These are phyloP conservation scores for Calendula officinalis DNA, from an alignment of 129 eudicot genomes.

Conservation along the genomic window DNA sequence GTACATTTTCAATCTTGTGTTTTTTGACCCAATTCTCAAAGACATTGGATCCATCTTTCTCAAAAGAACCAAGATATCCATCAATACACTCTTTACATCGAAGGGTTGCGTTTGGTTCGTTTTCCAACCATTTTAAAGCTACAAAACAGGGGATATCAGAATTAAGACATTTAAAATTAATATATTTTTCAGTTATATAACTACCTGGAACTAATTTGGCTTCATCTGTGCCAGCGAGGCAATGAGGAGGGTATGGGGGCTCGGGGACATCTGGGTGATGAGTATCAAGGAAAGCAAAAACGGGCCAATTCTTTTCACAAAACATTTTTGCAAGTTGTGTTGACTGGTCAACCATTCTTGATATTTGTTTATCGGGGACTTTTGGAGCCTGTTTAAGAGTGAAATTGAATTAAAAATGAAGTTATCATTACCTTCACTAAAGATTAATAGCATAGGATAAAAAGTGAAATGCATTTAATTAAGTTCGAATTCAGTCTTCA, in stretches of 20 bases:
- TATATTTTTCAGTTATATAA: background rate
- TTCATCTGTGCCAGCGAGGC: slow-evolving; percentile 81
- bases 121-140: slow-evolving; percentile 80
- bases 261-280: slow-evolving; percentile 88
- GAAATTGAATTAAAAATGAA: slow-evolving; percentile 12
- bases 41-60: slow-evolving; percentile 77
- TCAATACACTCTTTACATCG: slow-evolving; percentile 85
- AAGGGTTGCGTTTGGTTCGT: slow-evolving; percentile 67
- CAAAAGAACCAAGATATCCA: slow-evolving; percentile 80
- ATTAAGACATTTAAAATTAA: slow-evolving; percentile 13
- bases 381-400: slow-evolving; percentile 64
- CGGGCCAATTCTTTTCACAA: slow-evolving; percentile 74
- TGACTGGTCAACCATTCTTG: slow-evolving; percentile 76
- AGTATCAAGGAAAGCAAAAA: slow-evolving; percentile 76
- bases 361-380: slow-evolving; percentile 63
- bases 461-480: too few species aligned
- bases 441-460: background rate
- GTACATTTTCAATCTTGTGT: slow-evolving; percentile 64
- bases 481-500: too few species aligned
- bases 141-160: slow-evolving; percentile 18
- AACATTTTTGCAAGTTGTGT: slow-evolving; percentile 61
- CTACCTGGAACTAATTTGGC: slow-evolving; percentile 76
- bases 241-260: slow-evolving; percentile 93
- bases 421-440: background rate
- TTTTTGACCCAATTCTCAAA: slow-evolving; percentile 83